phyloP scores from a whole-genome alignment of 179 eudicot species.

The Beta lomatogona region DNA sequence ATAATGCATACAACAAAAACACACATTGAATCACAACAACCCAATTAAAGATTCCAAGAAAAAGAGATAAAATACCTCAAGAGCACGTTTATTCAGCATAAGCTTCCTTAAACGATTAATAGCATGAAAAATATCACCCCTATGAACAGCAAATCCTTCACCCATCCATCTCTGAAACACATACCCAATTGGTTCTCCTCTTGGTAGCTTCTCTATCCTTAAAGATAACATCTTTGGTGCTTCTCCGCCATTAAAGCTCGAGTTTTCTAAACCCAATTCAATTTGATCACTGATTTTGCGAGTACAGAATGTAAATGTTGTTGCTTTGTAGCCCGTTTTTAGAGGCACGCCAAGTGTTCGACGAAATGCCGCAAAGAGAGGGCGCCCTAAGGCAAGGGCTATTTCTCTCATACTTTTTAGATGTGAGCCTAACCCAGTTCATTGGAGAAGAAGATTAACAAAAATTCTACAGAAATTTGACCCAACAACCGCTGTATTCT shows the following conservation, averaged over 20 bases:
- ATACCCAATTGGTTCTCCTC: constrained; percentile 56
- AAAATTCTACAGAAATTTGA: not conserved
- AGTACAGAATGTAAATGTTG: constrained; percentile 34
- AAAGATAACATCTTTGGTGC: constrained; percentile 49
- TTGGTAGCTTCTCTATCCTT: constrained; percentile 65
- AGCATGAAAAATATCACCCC: constrained; percentile 76
- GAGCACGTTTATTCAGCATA: constrained; percentile 62
- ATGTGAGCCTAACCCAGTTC: constrained; percentile 18
- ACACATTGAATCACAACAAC: not conserved
- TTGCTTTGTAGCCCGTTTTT: constrained; percentile 16
- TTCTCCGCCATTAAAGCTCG: constrained; percentile 26
- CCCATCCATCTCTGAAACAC: constrained; percentile 96
- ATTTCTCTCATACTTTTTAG: constrained; percentile 24
- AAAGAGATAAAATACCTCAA: constrained; percentile 49
- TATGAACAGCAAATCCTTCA: constrained; percentile 75
- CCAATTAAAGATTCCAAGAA: not conserved
- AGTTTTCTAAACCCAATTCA: constrained; percentile 23
- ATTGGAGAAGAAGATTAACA: not conserved
- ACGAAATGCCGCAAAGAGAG: constrained; percentile 40
- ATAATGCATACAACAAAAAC: not conserved
- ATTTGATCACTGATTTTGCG: constrained; percentile 17
- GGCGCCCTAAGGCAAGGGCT: constrained; percentile 20
- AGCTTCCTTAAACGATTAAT: constrained; percentile 79
- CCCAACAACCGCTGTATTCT: not conserved
- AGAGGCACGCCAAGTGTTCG: constrained; percentile 47